These are phyloP conservation scores for Diplocarpon mali DNA, from an alignment of 2,329 filamentous ascomycete species.

Conservation along the genomic window DNA sequence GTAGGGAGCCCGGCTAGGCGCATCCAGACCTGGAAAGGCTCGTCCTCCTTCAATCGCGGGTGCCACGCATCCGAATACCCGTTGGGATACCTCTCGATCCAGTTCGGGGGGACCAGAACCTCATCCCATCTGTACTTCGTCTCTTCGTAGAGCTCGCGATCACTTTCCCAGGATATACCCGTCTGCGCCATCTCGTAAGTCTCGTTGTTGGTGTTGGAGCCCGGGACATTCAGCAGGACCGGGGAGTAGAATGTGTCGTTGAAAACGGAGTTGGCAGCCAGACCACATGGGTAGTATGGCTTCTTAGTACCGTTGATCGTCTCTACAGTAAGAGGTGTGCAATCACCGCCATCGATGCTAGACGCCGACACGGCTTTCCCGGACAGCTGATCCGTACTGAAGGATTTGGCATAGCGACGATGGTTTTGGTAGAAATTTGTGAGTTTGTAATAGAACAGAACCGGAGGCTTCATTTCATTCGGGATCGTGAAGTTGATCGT, in stretches of 20 bases:
- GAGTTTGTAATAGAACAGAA: conserved; percentile 89
- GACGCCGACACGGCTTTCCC: conserved; percentile 50
- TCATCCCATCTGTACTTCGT: conserved; percentile 54
- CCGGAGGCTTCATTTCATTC: conserved; percentile 66
- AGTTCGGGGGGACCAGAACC: conserved; percentile 79
- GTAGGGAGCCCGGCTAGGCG: conserved; percentile 84
- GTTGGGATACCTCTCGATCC: conserved; percentile 58
- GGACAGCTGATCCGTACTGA: conserved; percentile 72
- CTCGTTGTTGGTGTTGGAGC: conserved; percentile 30
- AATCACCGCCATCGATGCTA: conserved; percentile 58
- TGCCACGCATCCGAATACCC: conserved; percentile 54
- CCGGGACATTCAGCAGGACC: conserved; percentile 42
- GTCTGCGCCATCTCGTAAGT: conserved; percentile 60
- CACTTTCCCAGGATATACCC: conserved; percentile 78
- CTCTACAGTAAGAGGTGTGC: conserved; percentile 58
- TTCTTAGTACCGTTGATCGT: conserved; percentile 38
- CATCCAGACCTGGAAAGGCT: conserved; percentile 98
- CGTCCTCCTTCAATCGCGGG: conserved; percentile 61
- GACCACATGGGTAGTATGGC: conserved; percentile 85
- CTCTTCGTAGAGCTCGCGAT: conserved; percentile 65
- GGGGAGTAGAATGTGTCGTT: conserved; percentile 79
- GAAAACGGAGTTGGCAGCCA: conserved; percentile 95
- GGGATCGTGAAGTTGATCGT: conserved; percentile 69
- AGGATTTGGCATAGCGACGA: conserved; percentile 85
- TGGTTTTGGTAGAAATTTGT: conserved; percentile 99